Base-by-base conservation (phyloP, 2,329 filamentous ascomycete species). In the Fusarium sp. region DNA sequence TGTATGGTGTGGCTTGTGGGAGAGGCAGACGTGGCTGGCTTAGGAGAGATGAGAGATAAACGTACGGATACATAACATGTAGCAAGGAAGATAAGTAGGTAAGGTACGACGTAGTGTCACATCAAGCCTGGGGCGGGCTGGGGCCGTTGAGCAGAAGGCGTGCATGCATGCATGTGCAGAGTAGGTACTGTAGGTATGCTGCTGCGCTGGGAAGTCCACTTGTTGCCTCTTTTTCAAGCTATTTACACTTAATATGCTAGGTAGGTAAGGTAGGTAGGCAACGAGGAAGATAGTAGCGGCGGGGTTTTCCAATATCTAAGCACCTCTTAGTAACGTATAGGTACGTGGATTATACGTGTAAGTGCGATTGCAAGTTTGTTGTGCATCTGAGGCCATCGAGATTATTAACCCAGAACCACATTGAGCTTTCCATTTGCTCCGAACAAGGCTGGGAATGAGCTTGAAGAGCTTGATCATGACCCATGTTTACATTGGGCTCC, bases 1-100 rank as follows among this genome's bases (percentile, higher is more conserved):
- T 50, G 37, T 34, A 50, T 50, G 51, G 51, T 64, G 62, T 65
- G 65, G 65, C 65, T 67, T 68, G 65, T 68, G 49, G 57, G 23
- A 59, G 44, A 42, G 44, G 46, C 34, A 60, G 54, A 70, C 54
- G 67, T 70, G 63, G 67, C 67, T 70, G 67, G 67, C 67, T 41
- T 40, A 49, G 58, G 65, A 64, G 51, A 57, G 37, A 54, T 56
- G 59, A 62, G 57, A 62, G 57, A 62, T 62, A 62, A 62, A 62
- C 28, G 36, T 45, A 49, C 37, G 42, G 30, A 11, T 41, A 31
- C 34, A 34, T 62, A 40, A n/a, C 30, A 33, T 62, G 57, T 37
- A 45, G 46, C 46, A 46, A 55, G 57, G 56, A n/a, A 54, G 16
- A n/a, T 30, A 38, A 18, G 47, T 38, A 38, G 44, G 40, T 36